Evolutionary conservation across 108 stramenopile genomes (phyloP).

Genomic region (Nannochloropsis gaditana): DNA sequence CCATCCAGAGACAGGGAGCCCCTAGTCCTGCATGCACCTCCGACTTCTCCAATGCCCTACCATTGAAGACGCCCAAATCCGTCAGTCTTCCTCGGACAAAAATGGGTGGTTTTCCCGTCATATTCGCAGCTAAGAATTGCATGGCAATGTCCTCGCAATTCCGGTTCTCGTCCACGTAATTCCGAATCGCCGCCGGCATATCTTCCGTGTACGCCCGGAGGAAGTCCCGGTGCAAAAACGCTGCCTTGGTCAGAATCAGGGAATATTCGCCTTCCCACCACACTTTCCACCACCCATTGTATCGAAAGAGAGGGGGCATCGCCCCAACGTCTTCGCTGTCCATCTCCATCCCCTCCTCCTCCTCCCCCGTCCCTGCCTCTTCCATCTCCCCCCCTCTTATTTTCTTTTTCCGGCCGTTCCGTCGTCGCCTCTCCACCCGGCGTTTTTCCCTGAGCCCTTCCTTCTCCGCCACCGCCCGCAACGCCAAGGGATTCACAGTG

Average conservation of each 20-base stretch:
- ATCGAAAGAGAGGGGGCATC: constrained; percentile 8
- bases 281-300: constrained; percentile 37
- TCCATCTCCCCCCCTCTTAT: neutral
- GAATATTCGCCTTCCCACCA: constrained; percentile 35
- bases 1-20: too few relatives aligned
- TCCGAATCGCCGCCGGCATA: constrained; percentile 15
- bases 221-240: constrained; percentile 32
- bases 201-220: constrained; percentile 23
- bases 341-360: neutral
- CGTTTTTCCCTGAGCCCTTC: neutral
- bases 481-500: neutral
- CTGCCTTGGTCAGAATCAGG: constrained; percentile 42
- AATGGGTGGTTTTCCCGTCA: constrained; percentile 25
- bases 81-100: constrained; percentile 31
- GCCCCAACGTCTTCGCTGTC: neutral
- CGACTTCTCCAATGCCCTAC: neutral
- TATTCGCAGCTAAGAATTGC: constrained; percentile 32
- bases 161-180: constrained; percentile 24
- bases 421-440: neutral
- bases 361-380: neutral
- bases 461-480: neutral
- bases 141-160: constrained; percentile 48
- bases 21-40: too few relatives aligned
- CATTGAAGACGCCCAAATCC: constrained; percentile 31
- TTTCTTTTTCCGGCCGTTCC: constrained; percentile 2